These are phyloP conservation scores for Elsinoe ampelina DNA, from an alignment of 2,329 filamentous ascomycete genomes.

Conservation along the genomic window DNA sequence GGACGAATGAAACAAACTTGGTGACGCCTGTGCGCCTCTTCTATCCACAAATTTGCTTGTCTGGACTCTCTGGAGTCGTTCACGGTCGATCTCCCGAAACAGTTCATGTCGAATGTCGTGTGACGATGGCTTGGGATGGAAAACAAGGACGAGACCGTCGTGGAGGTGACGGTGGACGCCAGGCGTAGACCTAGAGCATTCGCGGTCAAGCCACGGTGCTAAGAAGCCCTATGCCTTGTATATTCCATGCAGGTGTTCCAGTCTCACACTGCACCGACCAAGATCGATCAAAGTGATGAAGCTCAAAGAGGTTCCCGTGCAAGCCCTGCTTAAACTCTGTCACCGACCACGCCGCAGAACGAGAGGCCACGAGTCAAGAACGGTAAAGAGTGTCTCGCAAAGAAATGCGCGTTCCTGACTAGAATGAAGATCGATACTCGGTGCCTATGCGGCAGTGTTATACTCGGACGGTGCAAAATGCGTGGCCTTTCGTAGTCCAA, in stretches of 20 bases:
- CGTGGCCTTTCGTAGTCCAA: constrained; percentile 10
- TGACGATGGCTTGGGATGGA: neutral
- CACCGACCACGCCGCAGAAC: neutral
- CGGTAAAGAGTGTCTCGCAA: neutral
- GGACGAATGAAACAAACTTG: constrained; percentile 9
- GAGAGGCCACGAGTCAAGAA: neutral
- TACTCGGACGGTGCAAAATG: neutral
- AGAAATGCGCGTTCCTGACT: neutral
- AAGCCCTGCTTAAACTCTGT: neutral
- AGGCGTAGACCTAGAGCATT: neutral
- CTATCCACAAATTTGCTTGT: constrained; percentile 6
- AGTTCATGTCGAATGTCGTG: constrained; percentile 10
- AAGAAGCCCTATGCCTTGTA: neutral
- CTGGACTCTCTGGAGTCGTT: neutral
- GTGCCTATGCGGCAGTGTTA: neutral
- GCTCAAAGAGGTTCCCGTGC: neutral
- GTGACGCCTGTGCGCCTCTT: constrained; percentile 11
- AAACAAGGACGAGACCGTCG: constrained; percentile 1
- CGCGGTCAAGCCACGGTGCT: neutral
- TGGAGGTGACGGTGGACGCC: neutral
- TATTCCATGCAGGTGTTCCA: neutral
- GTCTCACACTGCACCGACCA: constrained; percentile 4
- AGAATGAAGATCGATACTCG: neutral
- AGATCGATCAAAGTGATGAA: neutral
- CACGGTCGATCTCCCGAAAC: constrained; percentile 10